phyloP scores from a whole-genome alignment of 192 early-diverging fungal genomes.

The Mycoemilia scoparia region DNA sequence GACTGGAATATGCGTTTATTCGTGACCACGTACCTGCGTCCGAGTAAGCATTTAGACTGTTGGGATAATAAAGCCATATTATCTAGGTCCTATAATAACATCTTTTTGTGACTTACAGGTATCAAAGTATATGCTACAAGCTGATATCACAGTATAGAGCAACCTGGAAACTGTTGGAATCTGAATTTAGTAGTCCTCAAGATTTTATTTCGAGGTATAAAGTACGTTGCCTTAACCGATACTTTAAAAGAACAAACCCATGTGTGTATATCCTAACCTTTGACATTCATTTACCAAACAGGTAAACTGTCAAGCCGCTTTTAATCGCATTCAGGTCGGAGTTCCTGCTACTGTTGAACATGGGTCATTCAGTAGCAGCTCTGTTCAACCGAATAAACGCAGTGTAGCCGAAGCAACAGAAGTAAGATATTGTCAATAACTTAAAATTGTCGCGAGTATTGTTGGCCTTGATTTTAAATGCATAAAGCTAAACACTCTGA shows the following conservation, averaged over 20 bases:
- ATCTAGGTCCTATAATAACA: too few species aligned
- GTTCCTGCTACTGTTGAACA: constrained; percentile 93
- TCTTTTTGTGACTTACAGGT: too few species aligned
- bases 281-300: constrained; percentile 22
- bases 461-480: too few species aligned
- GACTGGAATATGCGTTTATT: constrained; percentile 84
- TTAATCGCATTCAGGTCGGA: constrained; percentile 76
- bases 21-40: constrained; percentile 61
- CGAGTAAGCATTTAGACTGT: constrained; percentile 92
- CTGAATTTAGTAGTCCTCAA: too few species aligned
- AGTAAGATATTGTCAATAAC: neutral
- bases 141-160: constrained; percentile 87
- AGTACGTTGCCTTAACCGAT: constrained; percentile 10
- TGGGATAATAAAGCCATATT: too few species aligned
- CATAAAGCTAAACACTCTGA: neutral
- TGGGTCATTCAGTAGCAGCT: constrained; percentile 31
- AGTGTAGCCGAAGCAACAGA: neutral
- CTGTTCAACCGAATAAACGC: neutral
- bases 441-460: too few species aligned
- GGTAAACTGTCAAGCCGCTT: constrained; percentile 72
- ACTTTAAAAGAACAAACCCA: too few species aligned
- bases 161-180: constrained; percentile 24
- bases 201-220: constrained; percentile 67
- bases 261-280: too few species aligned
- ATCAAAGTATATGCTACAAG: constrained; percentile 66